A percentile compares a stretch with the other conserved stretches of the same genome.
Conservation (phyloP, 2,329 filamentous ascomycete genomes). For the Triangularia setosa region DNA sequence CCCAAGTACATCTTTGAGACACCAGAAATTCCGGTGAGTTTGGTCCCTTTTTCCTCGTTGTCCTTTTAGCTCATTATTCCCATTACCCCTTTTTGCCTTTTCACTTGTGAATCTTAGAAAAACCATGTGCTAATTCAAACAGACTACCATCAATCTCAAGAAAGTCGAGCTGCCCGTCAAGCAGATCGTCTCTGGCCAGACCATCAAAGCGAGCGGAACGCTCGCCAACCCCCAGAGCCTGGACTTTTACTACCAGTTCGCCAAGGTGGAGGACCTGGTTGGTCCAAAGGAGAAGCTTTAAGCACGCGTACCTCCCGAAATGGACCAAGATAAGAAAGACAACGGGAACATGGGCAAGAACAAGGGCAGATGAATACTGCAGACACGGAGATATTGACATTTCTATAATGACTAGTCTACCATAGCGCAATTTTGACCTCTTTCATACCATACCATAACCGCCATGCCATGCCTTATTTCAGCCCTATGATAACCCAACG, state of each 20-base stretch:
- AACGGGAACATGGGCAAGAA: too few relatives aligned
- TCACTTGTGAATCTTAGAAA: background rate
- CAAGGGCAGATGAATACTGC: background rate
- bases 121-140: conserved; percentile 16
- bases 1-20: conserved; percentile 77
- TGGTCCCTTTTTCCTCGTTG: background rate
- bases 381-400: background rate
- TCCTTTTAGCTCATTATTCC: too few relatives aligned
- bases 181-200: conserved; percentile 73
- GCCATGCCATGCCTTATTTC: background rate
- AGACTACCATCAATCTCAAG: conserved; percentile 80
- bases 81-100: background rate
- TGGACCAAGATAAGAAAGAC: conserved; percentile 8
- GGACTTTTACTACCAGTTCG: conserved; percentile 76
- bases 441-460: background rate
- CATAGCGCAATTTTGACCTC: background rate
- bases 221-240: conserved; percentile 72
- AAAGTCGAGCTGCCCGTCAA: conserved; percentile 84
- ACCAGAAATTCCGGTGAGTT: conserved; percentile 71
- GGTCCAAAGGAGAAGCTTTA: conserved; percentile 25
- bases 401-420: conserved; percentile 1
- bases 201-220: conserved; percentile 71
- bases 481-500: conserved; percentile 14
- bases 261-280: conserved; percentile 61
- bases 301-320: background rate